Conservation (phyloP, 108 stramenopile genomes). For the Nannochloropsis oceanica region DNA sequence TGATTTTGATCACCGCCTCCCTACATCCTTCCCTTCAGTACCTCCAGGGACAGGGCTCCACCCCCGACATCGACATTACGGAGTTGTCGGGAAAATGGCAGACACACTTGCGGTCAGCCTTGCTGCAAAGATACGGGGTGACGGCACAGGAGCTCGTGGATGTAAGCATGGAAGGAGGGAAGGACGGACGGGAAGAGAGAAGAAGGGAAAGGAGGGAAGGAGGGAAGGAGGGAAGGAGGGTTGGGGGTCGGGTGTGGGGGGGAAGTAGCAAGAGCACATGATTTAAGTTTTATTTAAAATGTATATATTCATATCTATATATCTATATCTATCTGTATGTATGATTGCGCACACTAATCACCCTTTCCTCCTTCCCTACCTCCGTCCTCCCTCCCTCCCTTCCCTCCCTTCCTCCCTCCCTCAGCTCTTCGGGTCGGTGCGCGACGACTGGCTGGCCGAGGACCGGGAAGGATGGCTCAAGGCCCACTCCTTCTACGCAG, state of each 20-base stretch:
- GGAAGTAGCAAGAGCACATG: background rate
- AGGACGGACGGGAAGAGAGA: background rate
- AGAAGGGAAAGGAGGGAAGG: background rate
- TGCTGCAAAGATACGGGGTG: background rate
- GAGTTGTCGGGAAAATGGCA: background rate
- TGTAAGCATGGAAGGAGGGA: background rate
- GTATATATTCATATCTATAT: background rate
- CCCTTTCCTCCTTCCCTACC: background rate
- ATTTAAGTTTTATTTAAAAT: background rate
- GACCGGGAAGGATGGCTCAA: constrained; percentile 18
- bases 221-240: background rate
- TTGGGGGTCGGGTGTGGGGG: background rate
- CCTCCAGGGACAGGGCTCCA: background rate
- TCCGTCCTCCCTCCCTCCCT: background rate
- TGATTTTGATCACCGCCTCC: no score
- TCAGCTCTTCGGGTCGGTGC: constrained; percentile 1
- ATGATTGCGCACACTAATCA: background rate
- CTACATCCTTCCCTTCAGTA: background rate
- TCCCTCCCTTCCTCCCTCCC: background rate
- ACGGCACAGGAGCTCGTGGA: background rate
- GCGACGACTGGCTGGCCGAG: constrained; percentile 15
- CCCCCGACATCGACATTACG: background rate
- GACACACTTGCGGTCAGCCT: background rate
- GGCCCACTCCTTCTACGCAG: constrained; percentile 17
- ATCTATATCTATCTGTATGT: background rate